A percentile compares a stretch with the other conserved stretches of the same genome.
Conservation (phyloP, 352 stramenopile species). For the Globisporangium orthogonon region DNA sequence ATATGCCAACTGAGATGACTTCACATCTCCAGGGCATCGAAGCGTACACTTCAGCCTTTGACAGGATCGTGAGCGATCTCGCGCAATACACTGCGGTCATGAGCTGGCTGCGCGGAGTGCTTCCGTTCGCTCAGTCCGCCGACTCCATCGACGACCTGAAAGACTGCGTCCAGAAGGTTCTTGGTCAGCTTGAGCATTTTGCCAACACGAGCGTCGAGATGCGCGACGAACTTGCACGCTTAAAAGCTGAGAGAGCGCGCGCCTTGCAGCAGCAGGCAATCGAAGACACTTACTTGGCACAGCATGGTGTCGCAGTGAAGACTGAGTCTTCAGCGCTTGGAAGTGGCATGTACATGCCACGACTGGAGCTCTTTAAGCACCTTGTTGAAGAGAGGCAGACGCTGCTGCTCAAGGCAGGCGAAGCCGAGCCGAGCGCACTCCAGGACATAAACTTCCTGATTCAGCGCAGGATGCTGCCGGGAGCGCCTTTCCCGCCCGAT, state of each 20-base stretch:
- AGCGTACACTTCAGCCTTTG: constrained; percentile 16
- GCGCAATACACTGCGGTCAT: constrained; percentile 17
- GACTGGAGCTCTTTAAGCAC: constrained; percentile 18
- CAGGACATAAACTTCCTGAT: constrained; percentile 8
- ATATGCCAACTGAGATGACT: background rate
- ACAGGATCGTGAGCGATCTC: constrained; percentile 21
- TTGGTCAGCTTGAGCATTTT: constrained; percentile 27
- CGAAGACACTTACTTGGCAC: constrained; percentile 20
- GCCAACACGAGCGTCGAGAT: constrained; percentile 13
- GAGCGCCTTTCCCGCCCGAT: background rate
- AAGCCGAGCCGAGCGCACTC: background rate
- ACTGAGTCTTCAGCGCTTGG: no score
- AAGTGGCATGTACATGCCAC: background rate
- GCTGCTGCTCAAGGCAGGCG: constrained; percentile 7
- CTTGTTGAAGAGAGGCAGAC: constrained; percentile 21
- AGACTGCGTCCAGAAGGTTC: constrained; percentile 13
- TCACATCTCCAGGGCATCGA: constrained; percentile 6
- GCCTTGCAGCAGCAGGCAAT: constrained; percentile 16
- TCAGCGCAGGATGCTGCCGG: constrained; percentile 8
- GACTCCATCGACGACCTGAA: constrained; percentile 22
- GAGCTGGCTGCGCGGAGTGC: constrained; percentile 17
- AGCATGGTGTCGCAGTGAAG: constrained; percentile 9
- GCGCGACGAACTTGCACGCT: constrained; percentile 6
- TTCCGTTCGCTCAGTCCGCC: constrained; percentile 27
- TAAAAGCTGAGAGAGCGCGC: constrained; percentile 7